Evolutionary conservation across 2,329 filamentous ascomycete species (phyloP), one percentile per base, ranked within the genome.

Genomic region (Aspergillus felis): DNA sequence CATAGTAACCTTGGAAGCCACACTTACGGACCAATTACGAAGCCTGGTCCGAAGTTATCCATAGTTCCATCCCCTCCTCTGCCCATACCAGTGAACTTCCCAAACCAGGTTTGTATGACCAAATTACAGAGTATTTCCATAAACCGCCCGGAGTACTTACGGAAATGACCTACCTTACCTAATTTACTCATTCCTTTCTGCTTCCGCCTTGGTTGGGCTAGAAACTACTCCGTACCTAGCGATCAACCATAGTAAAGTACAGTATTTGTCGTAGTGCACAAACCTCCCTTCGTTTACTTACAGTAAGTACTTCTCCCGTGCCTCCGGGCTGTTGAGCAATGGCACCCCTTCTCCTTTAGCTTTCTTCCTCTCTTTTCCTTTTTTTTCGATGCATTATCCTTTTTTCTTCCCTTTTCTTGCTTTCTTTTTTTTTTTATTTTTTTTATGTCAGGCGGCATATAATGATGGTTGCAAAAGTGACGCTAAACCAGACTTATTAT

Each of bases 401-500:
- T 55, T 50, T 4, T 55, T 50, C 54, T 48, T 27, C 12, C 24
- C 24, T 25, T 48, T 25, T 12, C 22, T 22, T 22, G 2, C 24
- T 4, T 25, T 51, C 55, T 56, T 52, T 54, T 46, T 46, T 55
- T 52, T 20, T 51, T 24, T 27, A 57, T 56, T 44, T 50, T 24
- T 51, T 29, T 29, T 29, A 4, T 9, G n/a, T 42, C 14, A 55
- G 56, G 58, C 57, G 57, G 61, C 57, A 61, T 58, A 60, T 59
- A 57, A 50, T 58, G 61, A 67, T 60, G 65, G 64, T 67, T 67
- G 67, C 65, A 67, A 68, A 17, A 66, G 62, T 63, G 61, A 70
- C 66, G 57, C 64, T 70, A 66, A 68, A 61, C 61, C 61, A 50
- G 56, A 58, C 66, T 66, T 66, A 67, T 68, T 68, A 71, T 71